phyloP scores from a whole-genome alignment of 306 rosid genomes.

The Cucurbita maxima region DNA sequence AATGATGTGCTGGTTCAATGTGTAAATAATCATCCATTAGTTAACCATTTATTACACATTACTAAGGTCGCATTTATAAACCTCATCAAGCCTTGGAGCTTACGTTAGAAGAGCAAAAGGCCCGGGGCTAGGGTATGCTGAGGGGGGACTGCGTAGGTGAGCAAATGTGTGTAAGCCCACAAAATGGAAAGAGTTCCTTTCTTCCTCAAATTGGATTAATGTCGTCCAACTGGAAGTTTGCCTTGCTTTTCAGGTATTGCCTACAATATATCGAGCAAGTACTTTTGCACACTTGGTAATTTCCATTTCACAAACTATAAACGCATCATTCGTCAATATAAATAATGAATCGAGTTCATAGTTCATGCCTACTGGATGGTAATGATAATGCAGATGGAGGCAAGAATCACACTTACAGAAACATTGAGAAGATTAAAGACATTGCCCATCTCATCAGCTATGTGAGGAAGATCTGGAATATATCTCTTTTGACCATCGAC shows the following conservation, averaged over 20 bases:
- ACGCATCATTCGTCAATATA: background rate
- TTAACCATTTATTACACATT: background rate
- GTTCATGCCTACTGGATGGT: constrained; percentile 4
- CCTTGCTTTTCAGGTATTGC: background rate
- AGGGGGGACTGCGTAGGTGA: background rate
- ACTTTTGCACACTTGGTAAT: background rate
- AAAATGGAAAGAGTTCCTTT: no score
- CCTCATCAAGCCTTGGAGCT: background rate
- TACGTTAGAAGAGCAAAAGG: background rate
- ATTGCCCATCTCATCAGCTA: constrained; percentile 63
- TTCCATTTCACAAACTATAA: background rate
- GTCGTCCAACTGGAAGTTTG: no score
- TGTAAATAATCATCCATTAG: background rate
- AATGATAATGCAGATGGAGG: background rate
- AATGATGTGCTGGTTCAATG: background rate
- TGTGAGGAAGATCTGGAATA: constrained; percentile 60
- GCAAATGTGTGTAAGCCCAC: no score
- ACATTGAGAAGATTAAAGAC: constrained; percentile 75
- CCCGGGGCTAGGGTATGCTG: background rate
- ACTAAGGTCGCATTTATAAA: background rate
- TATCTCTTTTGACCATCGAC: constrained; percentile 77
- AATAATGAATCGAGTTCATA: background rate
- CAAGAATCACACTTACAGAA: constrained; percentile 33
- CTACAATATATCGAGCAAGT: background rate
- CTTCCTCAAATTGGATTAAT: no score